phyloP scores from a whole-genome alignment of 768 basidiomycete genomes.

The Trametes meyenii region DNA sequence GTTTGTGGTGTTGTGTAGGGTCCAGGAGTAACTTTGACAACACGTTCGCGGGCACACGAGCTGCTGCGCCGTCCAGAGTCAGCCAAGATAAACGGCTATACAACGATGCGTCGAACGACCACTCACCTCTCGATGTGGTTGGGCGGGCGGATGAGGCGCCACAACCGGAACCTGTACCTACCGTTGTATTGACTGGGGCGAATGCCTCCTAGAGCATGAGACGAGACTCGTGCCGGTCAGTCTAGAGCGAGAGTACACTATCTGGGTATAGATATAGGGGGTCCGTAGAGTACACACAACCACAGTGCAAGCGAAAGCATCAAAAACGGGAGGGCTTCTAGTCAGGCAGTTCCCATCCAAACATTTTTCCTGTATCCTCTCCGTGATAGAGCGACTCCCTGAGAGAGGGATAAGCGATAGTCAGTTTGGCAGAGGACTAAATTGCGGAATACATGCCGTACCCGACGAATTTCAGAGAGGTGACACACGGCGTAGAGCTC shows the following conservation, averaged over 20 bases:
- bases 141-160: background rate
- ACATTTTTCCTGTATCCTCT: constrained; percentile 64
- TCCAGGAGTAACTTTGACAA: too few species aligned
- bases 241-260: constrained; percentile 1
- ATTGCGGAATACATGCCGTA: constrained; percentile 35
- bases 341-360: constrained; percentile 60
- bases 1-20: too few species aligned
- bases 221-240: background rate
- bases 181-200: too few species aligned
- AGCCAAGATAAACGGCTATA: background rate
- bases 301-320: constrained; percentile 5
- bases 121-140: background rate
- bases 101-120: background rate
- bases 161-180: too few species aligned
- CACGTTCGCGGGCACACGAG: too few species aligned
- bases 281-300: constrained; percentile 17
- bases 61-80: too few species aligned
- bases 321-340: constrained; percentile 7
- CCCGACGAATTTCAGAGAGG: constrained; percentile 84
- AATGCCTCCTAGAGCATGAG: too few species aligned
- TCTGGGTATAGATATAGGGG: constrained; percentile 11
- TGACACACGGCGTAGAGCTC: constrained; percentile 56
- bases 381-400: constrained; percentile 67
- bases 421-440: too few species aligned
- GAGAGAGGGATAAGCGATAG: background rate